Evolutionary conservation across 1,139 yeast species (phyloP).

Genomic region (Blastobotrys proliferans): DNA sequence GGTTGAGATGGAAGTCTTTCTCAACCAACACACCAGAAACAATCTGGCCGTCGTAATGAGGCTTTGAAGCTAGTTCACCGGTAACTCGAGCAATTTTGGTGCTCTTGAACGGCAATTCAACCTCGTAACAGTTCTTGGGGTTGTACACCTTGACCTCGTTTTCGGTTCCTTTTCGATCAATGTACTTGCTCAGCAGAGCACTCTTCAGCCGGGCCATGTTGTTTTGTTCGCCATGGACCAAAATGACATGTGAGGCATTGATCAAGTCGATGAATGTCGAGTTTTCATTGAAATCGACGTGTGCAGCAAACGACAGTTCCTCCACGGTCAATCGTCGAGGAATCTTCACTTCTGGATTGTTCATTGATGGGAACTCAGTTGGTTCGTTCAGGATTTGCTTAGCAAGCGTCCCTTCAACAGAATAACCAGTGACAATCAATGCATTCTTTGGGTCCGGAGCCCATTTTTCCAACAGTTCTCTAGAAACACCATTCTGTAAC

Average conservation of each 20-base stretch:
- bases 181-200: conserved; percentile 82
- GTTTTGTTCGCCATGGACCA: conserved; percentile 97
- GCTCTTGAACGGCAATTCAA: conserved; percentile 75
- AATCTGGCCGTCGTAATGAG: conserved; percentile 40
- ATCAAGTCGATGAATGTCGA: conserved; percentile 85
- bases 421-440: conserved; percentile 88
- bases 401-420: conserved; percentile 98
- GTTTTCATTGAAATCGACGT: conserved; percentile 93
- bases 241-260: conserved; percentile 69
- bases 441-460: conserved; percentile 93
- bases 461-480: conserved; percentile 92
- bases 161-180: conserved; percentile 77
- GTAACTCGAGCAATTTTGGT: conserved; percentile 80
- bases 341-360: conserved; percentile 74
- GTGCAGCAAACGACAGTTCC: conserved; percentile 97
- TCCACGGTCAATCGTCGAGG: conserved; percentile 89
- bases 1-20: conserved; percentile 80
- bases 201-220: conserved; percentile 97
- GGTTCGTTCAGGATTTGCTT: conserved; percentile 86
- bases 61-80: conserved; percentile 62
- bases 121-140: conserved; percentile 85
- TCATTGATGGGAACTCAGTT: conserved; percentile 72
- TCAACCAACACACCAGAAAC: conserved; percentile 89
- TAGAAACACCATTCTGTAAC: conserved; percentile 92
- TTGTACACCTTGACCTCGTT: conserved; percentile 89